Evolutionary conservation across 1,284 basidiomycete genomes (phyloP), one percentile per base, ranked within the genome.

Genomic region (Boletus hoseneyae): DNA sequence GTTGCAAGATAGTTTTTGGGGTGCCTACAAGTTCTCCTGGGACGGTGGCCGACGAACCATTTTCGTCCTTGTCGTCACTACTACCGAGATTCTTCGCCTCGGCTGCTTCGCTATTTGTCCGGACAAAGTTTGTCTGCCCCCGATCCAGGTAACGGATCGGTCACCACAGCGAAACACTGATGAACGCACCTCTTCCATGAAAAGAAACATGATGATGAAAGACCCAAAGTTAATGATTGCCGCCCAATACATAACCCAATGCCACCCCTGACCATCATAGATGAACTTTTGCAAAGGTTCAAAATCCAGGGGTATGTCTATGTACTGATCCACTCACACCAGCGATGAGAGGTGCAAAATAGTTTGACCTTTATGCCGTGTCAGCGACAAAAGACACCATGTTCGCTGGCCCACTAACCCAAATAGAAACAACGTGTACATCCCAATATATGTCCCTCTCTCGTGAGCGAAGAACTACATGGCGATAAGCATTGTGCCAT

Each of bases 171-270:
- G 13, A 11, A 23, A n/a, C 12, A 19, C 18, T 21, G 25, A 41
- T 35, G 4, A 25, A 25, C 54, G 35, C 25, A 57, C 55, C 50
- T 56, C 55, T 44, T 56, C 55, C 55, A 56, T 56, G 19, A 56
- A 53, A 42, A 56, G 29, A 35, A 56, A 56, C 13, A 56, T 42
- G 3, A 56, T 11, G 13, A 56, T 47, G 21, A 56, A 29, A 10
- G 55, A 45, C n/a, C 34, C 47, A 29, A 55, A 48, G 32, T 56
- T 56, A 45, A 56, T 56, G 32, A 56, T 57, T 15, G 55, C 55
- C 11, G 54, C 55, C 55, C 55, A 56, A 34, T 56, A 56, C 55
- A 56, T 56, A 13, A 57, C 55, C 55, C 55, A 56, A 21, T 56
- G 54, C 55, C 55, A 56, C 12, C 55, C 55, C 48, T 56, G 55